These are phyloP conservation scores for Quercus berberidifolia DNA, from an alignment of 306 rosid species.

Conservation along the genomic window DNA sequence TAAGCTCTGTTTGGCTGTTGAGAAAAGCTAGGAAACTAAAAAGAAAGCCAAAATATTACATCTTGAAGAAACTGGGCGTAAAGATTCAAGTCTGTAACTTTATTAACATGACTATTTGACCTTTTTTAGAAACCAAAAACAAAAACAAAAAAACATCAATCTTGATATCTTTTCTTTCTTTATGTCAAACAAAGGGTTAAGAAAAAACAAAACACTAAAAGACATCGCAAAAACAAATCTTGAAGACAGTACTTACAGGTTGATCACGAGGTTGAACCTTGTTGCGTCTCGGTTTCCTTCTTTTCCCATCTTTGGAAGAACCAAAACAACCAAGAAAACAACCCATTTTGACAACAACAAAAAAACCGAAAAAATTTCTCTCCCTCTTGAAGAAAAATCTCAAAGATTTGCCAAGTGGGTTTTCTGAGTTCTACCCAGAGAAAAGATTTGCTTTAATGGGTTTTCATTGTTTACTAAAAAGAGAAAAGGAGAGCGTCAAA, in stretches of 20 bases:
- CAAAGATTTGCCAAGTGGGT: not conserved
- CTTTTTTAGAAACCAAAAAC: not conserved
- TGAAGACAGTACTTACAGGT: conserved; percentile 28
- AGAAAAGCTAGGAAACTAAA: not conserved
- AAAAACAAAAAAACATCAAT: not conserved
- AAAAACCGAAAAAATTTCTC: not conserved
- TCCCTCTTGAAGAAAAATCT: not conserved
- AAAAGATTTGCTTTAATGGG: not conserved
- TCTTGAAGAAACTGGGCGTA: not conserved
- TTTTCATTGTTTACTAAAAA: conserved; percentile 20
- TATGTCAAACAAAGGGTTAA: conserved; percentile 1
- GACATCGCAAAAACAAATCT: not conserved
- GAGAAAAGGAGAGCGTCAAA: conserved; percentile 3
- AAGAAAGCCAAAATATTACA: not conserved
- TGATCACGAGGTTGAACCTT: conserved; percentile 39
- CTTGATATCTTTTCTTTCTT: not conserved
- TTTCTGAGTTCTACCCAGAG: not conserved
- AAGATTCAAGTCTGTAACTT: not conserved
- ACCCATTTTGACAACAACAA: conserved; percentile 38
- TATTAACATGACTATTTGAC: not conserved
- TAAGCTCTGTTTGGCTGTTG: conserved; percentile 26
- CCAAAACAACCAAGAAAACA: conserved; percentile 82
- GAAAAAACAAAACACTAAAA: not conserved
- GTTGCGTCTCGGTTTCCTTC: conserved; percentile 27
- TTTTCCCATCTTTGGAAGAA: conserved; percentile 55